phyloP scores from a whole-genome alignment of 768 basidiomycete species.

The Kwoniella dejecticola region DNA sequence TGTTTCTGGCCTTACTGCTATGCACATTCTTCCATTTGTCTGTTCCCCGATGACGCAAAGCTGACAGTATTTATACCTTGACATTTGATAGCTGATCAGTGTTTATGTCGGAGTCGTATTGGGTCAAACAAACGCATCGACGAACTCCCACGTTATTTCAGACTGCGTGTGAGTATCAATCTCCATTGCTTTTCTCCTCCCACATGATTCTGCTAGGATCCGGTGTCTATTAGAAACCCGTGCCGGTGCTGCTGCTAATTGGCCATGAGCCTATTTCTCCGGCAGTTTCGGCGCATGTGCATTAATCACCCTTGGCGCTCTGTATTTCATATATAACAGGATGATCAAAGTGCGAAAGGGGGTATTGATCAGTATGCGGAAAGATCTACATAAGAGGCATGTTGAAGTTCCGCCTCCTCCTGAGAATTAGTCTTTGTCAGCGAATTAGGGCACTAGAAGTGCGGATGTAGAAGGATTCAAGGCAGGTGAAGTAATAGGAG shows the following conservation, averaged over 20 bases:
- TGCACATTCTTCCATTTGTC: too few relatives aligned
- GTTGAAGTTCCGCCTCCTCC: conserved; percentile 13
- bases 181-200: neutral
- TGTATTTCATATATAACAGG: conserved; percentile 66
- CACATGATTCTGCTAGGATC: too few relatives aligned
- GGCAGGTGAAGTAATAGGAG: too few relatives aligned
- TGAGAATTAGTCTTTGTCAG: conserved; percentile 6
- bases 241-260: neutral
- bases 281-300: conserved; percentile 63
- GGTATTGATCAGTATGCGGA: conserved; percentile 45
- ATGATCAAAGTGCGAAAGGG: conserved; percentile 62
- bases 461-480: too few relatives aligned
- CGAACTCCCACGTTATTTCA: conserved; percentile 67
- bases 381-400: conserved; percentile 27
- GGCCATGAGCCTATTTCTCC: neutral
- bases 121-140: conserved; percentile 51
- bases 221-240: neutral
- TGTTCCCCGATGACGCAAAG: neutral
- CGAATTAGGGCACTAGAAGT: too few relatives aligned
- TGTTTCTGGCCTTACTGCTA: too few relatives aligned
- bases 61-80: neutral
- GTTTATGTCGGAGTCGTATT: conserved; percentile 46
- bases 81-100: conserved; percentile 7
- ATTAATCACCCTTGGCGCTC: conserved; percentile 66
- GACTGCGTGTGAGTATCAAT: conserved; percentile 61